Base-by-base conservation (phyloP, 1,284 basidiomycete genomes). In the Tausonia pullulans region DNA sequence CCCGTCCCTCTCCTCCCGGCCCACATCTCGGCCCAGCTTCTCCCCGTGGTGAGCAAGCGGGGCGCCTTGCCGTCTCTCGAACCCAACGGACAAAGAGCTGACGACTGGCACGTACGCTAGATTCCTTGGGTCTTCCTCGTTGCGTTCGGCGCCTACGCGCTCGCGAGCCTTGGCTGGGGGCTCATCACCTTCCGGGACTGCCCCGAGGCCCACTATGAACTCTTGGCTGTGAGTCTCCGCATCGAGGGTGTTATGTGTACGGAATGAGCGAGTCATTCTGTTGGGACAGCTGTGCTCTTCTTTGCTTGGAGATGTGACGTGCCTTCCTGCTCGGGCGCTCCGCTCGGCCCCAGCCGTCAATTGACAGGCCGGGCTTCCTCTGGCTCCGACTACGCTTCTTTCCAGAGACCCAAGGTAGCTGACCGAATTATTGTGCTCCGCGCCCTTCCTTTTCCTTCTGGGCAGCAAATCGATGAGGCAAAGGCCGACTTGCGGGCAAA, bases 111-210 rank as follows among this genome's bases (percentile, higher is more conserved):
- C 52, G 11, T 57, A 40, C 48, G n/a, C 2, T 68, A 87, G 86
- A 73, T 88, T 56, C 86, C 86, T 2, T 89, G 85, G 84, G 88
- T 86, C 86, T 72, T 87, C 27, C 79, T 88, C 39, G 85, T 88
- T 2, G 77, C 84, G 2, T 87, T 87, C 67, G 87, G 87, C 8
- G 81, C 86, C 1, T 88, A 87, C 72, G 86, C 85, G 5, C 80
- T 88, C 16, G 81, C 81, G 73, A 85, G 83, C 2, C 80, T 89
- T 46, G 87, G 87, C 9, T 82, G 83, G 80, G 87, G 86, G 1
- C 71, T 89, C 53, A 80, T 84, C 65, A 84, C 83, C 6, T 86
- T 88, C 71, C 77, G 82, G 71, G 87, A 88, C 69, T 87, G 85
- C 70, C 84, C 85, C 50, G 86, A 87, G 67, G 87, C 87, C n/a